Percentiles rank a stretch among this genome's conserved stretches.
phyloP scores from a whole-genome alignment of 768 basidiomycete genomes.

The Chalciporus chontae region DNA sequence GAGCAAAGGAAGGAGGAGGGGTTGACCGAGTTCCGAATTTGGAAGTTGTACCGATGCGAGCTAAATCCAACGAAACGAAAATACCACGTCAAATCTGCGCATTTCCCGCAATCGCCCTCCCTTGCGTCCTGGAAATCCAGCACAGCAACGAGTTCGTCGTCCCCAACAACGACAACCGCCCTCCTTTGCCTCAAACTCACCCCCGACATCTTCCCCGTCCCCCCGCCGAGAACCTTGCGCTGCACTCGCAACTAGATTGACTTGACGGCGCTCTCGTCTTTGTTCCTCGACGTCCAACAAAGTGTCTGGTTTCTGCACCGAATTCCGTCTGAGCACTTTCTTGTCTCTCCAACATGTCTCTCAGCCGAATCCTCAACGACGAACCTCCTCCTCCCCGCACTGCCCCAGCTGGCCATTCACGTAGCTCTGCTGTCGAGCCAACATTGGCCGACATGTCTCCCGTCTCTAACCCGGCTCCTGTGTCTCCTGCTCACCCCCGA shows the following conservation, averaged over 20 bases:
- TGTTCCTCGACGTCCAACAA: constrained; percentile 34
- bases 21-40: constrained; percentile 26
- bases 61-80: constrained; percentile 37
- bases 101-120: constrained; percentile 32
- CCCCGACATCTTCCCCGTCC: background rate
- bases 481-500: constrained; percentile 19
- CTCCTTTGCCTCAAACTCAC: background rate
- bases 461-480: constrained; percentile 10
- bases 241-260: background rate
- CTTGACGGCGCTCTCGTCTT: constrained; percentile 5
- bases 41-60: constrained; percentile 32
- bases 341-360: constrained; percentile 53
- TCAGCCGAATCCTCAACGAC: constrained; percentile 78
- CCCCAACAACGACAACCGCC: constrained; percentile 1
- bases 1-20: constrained; percentile 13
- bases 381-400: constrained; percentile 46
- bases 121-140: constrained; percentile 16
- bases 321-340: background rate
- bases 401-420: constrained; percentile 21
- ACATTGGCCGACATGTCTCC: constrained; percentile 24
- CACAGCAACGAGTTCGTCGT: constrained; percentile 17
- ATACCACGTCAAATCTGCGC: constrained; percentile 25
- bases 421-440: constrained; percentile 21
- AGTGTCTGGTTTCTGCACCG: constrained; percentile 15
- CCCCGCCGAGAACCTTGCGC: background rate